Evolutionary conservation across 2,329 filamentous ascomycete genomes (phyloP).

Genomic region (Saccharata proteae): DNA sequence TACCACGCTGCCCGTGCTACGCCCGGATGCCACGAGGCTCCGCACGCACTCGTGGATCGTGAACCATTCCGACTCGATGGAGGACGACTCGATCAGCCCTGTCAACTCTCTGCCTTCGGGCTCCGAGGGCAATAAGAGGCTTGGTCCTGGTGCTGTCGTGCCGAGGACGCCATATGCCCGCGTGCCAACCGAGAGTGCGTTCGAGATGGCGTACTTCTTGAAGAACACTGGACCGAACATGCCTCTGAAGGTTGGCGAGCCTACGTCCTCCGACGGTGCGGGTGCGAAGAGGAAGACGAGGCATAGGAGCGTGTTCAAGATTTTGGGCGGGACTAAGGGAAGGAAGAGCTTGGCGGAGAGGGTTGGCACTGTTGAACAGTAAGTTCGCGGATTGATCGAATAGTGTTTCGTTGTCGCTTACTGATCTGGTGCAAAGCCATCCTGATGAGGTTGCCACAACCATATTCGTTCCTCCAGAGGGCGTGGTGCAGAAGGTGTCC

Average conservation of each 20-base stretch:
- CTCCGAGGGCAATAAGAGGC: too few species aligned
- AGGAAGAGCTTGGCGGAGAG: slow-evolving; percentile 7
- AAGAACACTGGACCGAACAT: slow-evolving; percentile 26
- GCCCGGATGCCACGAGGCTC: too few species aligned
- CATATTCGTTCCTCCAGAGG: slow-evolving; percentile 11
- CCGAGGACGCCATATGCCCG: not conserved
- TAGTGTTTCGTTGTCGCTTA: not conserved
- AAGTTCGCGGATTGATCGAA: slow-evolving; percentile 1
- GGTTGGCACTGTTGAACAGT: slow-evolving; percentile 7
- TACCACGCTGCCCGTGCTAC: too few species aligned
- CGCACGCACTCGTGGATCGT: too few species aligned
- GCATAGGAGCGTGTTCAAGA: slow-evolving; percentile 18
- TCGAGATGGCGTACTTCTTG: slow-evolving; percentile 27
- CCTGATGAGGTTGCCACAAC: slow-evolving; percentile 3
- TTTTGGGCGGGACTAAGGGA: slow-evolving; percentile 17
- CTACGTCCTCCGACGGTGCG: not conserved
- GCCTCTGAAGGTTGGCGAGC: too few species aligned
- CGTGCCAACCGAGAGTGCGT: slow-evolving; percentile 16
- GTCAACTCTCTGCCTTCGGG: too few species aligned
- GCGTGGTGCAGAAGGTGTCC: slow-evolving; percentile 21
- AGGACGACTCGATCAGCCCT: too few species aligned
- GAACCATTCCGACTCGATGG: too few species aligned
- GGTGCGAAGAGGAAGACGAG: slow-evolving; percentile 1
- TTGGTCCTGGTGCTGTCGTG: too few species aligned
- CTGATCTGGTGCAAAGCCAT: not conserved